A percentile compares a stretch with the other conserved stretches of the same genome.
Evolutionary conservation across 257 asterid genomes (phyloP).

Genomic region (Solanum verrucosum): DNA sequence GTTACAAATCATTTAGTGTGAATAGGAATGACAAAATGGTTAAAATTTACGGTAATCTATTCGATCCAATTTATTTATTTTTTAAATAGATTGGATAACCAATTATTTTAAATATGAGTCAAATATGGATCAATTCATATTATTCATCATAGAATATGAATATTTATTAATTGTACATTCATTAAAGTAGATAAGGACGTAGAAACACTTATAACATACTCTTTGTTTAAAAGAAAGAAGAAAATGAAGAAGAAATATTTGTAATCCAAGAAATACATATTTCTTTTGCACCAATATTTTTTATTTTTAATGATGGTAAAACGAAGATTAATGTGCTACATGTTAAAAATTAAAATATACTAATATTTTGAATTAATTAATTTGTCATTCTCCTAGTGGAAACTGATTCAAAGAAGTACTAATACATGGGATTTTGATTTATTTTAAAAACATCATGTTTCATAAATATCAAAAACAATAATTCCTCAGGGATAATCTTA

Average conservation of each 20-base stretch:
- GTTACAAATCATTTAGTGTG: not conserved
- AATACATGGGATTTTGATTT: not conserved
- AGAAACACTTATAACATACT: not conserved
- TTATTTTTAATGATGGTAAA: too few species aligned
- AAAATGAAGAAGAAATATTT: not conserved
- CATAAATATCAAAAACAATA: not conserved
- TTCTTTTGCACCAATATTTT: not conserved
- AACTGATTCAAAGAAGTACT: not conserved
- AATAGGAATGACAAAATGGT: not conserved
- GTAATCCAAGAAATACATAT: too few species aligned
- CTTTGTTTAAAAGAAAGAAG: not conserved
- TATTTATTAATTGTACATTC: not conserved
- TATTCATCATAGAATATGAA: too few species aligned
- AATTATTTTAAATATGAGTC: too few species aligned
- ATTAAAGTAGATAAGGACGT: too few species aligned
- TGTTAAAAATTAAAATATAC: too few species aligned
- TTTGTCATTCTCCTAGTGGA: not conserved
- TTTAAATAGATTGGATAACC: too few species aligned
- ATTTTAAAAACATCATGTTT: not conserved
- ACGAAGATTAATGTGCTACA: not conserved
- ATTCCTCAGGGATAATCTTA: not conserved
- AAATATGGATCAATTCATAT: too few species aligned
- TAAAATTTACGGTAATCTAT: too few species aligned
- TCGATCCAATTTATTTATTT: too few species aligned
- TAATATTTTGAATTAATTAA: not conserved